These are phyloP conservation scores for Micractinium conductrix DNA, from an alignment of 139 green algal genomes.

Conservation along the genomic window DNA sequence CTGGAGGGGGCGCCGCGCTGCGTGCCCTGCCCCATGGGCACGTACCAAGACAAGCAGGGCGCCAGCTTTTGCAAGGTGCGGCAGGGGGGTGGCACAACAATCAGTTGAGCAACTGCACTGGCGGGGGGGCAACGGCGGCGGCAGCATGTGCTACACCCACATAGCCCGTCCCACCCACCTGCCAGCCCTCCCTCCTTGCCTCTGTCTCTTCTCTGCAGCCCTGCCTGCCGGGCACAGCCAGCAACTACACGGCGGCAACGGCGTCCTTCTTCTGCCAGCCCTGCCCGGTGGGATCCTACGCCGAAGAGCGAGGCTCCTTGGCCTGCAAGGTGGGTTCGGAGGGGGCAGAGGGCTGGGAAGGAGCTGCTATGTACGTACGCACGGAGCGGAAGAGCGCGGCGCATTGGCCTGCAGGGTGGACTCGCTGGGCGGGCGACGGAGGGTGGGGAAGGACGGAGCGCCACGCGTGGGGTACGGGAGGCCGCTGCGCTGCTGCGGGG, in stretches of 20 bases:
- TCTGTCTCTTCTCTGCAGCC: neutral
- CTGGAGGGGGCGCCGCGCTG: neutral
- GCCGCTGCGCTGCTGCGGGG: neutral
- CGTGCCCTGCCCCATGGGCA: neutral
- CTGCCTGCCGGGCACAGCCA: neutral
- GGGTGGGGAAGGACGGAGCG: neutral
- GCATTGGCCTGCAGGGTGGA: neutral
- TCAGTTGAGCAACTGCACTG: too few species aligned
- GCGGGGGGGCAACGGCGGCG: neutral
- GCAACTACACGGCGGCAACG: neutral
- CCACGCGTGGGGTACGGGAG: neutral
- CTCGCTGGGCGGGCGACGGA: too few species aligned
- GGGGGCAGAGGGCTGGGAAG: neutral
- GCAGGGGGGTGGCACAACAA: too few species aligned
- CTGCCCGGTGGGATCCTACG: neutral
- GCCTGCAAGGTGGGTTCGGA: neutral
- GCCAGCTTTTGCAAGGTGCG: neutral
- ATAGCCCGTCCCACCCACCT: neutral
- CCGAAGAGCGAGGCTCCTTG: neutral
- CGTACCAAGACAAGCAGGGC: neutral
- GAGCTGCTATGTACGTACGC: neutral
- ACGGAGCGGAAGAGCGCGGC: neutral
- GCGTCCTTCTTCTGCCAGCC: neutral
- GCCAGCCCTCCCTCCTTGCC: neutral
- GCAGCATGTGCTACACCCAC: neutral